phyloP scores from a whole-genome alignment of 2,329 filamentous ascomycete species.

The Penicillium sp. region DNA sequence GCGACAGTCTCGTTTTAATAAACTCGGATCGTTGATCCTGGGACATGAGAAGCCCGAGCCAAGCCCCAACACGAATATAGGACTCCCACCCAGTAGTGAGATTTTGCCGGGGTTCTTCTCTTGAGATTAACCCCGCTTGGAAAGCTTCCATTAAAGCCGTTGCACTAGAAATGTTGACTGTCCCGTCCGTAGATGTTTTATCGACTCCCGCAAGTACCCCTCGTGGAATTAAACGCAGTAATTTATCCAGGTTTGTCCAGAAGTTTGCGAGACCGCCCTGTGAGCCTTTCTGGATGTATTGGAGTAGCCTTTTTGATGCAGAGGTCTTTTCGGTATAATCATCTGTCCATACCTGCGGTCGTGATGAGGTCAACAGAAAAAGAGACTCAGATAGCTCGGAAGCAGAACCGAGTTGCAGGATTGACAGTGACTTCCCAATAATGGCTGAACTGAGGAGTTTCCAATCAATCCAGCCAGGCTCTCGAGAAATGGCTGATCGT shows the following conservation, averaged over 20 bases:
- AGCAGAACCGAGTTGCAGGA: conserved; percentile 71
- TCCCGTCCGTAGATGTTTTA: conserved; percentile 22
- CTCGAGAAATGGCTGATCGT: conserved; percentile 50
- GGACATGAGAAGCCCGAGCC: conserved; percentile 51
- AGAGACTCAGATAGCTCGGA: conserved; percentile 69
- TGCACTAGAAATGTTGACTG: conserved; percentile 50
- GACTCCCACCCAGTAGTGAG: conserved; percentile 69
- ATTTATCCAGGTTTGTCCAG: conserved; percentile 66
- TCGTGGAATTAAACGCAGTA: conserved; percentile 60
- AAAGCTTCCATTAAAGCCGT: conserved; percentile 65
- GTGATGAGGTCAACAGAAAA: conserved; percentile 61
- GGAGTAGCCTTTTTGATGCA: conserved; percentile 59
- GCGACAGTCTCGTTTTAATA: conserved; percentile 49
- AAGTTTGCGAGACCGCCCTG: conserved; percentile 71
- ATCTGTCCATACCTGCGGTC: conserved; percentile 72
- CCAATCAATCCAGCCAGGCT: conserved; percentile 57
- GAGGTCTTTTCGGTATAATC: conserved; percentile 60
- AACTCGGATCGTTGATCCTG: conserved; percentile 51
- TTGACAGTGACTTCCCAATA: conserved; percentile 70
- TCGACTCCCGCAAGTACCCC: conserved; percentile 43
- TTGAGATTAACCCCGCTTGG: conserved; percentile 67
- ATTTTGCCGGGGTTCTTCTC: conserved; percentile 72
- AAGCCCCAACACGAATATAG: conserved; percentile 66
- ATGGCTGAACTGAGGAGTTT: conserved; percentile 67
- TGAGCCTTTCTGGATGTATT: conserved; percentile 80